Base-by-base conservation (phyloP, 768 basidiomycete species). In the Serpula lacrymans region DNA sequence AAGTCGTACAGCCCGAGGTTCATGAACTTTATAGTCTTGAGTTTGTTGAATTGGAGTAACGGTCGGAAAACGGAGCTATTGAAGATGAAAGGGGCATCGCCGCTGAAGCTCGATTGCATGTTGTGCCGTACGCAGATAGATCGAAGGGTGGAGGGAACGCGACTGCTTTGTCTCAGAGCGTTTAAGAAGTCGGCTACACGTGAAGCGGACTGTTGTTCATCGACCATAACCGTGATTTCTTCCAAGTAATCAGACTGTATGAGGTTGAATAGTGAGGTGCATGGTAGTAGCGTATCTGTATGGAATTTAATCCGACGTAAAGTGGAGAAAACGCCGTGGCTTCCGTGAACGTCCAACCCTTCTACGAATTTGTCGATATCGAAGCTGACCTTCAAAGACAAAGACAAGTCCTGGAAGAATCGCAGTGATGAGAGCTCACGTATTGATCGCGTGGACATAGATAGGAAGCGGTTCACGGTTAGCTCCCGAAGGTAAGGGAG, bases 101-200 rank as follows among this genome's bases (percentile, higher is more conserved):
- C 37, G 31, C 48, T 60, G n/a, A 54, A 49, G 26, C 37, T 39
- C 4, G 45, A 42, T 24, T 51, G 44, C 2, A 59, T 45, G 29
- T 49, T 57, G 29, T 63, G 60, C 31, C 58, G 59, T 10, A 63
- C 42, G 16, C 49, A 48, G 39, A 61, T 43, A 14, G 62, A 28
- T 8, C 21, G 40, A 9, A 39, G 30, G 6, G 26, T 14, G 18
- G 25, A 33, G 27, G 32, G 21, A n/a, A n/a, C n/a, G n/a, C n/a
- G n/a, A n/a, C n/a, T n/a, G n/a, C n/a, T n/a, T n/a, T n/a, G n/a
- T n/a, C n/a, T n/a, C n/a, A n/a, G n/a, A n/a, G n/a, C n/a, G n/a
- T n/a, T n/a, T n/a, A n/a, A n/a, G n/a, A n/a, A n/a, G n/a, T n/a
- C n/a, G n/a, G n/a, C n/a, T n/a, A n/a, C n/a, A n/a, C n/a, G n/a